These are phyloP conservation scores for Nemania sp. DNA, from an alignment of 2,329 filamentous ascomycete genomes.

Conservation along the genomic window DNA sequence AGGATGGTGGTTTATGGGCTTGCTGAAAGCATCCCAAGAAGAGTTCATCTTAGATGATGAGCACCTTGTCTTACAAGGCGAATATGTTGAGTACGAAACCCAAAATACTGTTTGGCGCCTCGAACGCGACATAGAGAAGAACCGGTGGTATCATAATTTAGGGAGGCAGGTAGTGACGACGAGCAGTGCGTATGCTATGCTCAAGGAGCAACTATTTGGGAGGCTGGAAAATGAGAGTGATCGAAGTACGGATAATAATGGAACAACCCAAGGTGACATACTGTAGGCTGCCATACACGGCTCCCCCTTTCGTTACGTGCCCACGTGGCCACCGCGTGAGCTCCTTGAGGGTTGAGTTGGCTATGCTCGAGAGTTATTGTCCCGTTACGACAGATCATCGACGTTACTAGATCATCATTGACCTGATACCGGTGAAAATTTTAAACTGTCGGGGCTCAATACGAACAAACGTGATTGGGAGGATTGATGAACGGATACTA, in stretches of 20 bases:
- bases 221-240: conserved; percentile 3
- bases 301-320: conserved; percentile 9
- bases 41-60: conserved; percentile 23
- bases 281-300: neutral
- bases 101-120: conserved; percentile 21
- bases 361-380: conserved; percentile 2
- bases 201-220: neutral
- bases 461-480: conserved; percentile 15
- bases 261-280: neutral
- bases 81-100: conserved; percentile 5
- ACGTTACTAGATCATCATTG: conserved; percentile 15
- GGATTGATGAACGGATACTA: conserved; percentile 14
- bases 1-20: conserved; percentile 16
- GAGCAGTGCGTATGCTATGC: conserved; percentile 1
- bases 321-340: conserved; percentile 13
- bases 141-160: conserved; percentile 10
- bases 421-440: neutral
- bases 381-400: neutral
- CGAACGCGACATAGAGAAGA: conserved; percentile 6
- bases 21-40: conserved; percentile 17
- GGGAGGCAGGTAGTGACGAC: conserved; percentile 1
- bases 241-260: neutral
- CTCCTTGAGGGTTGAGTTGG: conserved; percentile 6
- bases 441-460: neutral
- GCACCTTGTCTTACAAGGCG: conserved; percentile 15